Evolutionary conservation across 306 rosid genomes (phyloP).

Genomic region (Casuarina cunninghamiana): DNA sequence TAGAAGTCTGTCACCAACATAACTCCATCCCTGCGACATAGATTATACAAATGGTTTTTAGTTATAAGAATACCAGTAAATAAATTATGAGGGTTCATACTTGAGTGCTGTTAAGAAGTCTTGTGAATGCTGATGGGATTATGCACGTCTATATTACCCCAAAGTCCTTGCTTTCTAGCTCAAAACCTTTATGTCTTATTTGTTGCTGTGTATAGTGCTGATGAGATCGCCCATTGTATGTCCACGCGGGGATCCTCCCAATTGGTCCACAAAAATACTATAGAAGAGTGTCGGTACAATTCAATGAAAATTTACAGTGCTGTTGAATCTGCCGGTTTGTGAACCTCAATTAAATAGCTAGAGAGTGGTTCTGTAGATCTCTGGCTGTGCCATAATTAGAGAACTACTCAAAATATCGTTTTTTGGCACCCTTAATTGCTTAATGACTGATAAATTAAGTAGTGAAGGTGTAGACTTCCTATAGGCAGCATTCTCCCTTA

Average conservation of each 20-base stretch:
- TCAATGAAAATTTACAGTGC: neutral
- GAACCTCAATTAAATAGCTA: neutral
- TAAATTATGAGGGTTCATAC: neutral
- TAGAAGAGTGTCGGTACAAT: neutral
- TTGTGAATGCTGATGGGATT: neutral
- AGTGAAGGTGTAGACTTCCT: neutral
- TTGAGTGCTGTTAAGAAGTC: neutral
- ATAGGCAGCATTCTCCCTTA: too few species aligned
- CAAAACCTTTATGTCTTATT: neutral
- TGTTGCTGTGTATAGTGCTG: neutral
- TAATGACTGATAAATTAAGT: neutral
- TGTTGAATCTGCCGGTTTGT: neutral
- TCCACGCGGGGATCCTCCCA: neutral
- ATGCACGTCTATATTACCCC: neutral
- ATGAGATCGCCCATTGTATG: neutral
- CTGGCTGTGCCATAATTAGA: neutral
- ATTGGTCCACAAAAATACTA: neutral
- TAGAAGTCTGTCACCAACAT: slow-evolving; percentile 94
- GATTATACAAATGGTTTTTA: slow-evolving; percentile 15
- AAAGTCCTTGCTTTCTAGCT: neutral
- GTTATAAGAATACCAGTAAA: neutral
- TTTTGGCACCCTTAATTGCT: neutral
- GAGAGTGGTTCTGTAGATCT: slow-evolving; percentile 8
- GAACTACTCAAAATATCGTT: neutral
- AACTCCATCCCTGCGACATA: slow-evolving; percentile 88